Evolutionary conservation across 2,329 filamentous ascomycete genomes (phyloP), one percentile per base, ranked within the genome.

Genomic region (Fusarium solani-melongenae): DNA sequence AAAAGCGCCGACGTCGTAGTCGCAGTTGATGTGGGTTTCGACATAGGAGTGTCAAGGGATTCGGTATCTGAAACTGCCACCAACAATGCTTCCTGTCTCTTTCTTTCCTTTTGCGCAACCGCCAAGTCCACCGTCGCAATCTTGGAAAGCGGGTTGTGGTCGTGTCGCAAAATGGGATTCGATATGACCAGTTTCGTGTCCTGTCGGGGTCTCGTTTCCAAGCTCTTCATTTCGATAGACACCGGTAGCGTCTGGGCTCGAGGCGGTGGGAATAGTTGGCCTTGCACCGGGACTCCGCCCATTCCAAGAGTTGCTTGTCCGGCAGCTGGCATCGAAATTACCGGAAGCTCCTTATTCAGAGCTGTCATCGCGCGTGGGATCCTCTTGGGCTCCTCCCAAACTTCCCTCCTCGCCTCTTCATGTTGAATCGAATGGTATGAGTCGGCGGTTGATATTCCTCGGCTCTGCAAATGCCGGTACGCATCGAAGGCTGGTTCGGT

Each of bases 111-210:
- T 67, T 75, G 81, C 1, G 83, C 88, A 2, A 85, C 86, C 11
- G 83, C 82, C 36, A 90, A 80, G 62, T 88, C 88, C 33, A 89
- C 81, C 0, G 87, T 89, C 7, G 84, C 77, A 20, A 88, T 86
- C 71, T 83, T 86, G 59, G 80, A 81, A 41, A 86, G 75, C 0
- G 87, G 83, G 62, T 84, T 86, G 22, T 79, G 73, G 27, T 81
- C 81, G 24, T 77, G 79, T 56, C 72, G 66, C 14, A 88, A 73
- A 38, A 90, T 83, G 1, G 88, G 88, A 14, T 83, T 81, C 12
- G 88, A 89, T 36, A 90, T 90, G 6, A 77, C 76, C 20, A 87
- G 71, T 65, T 84, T 88, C 9, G 82, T 83, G 7, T 77, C 78
- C 29, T 82, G 81, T 65, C 81, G 83, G 5, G 72, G 64, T 17